Conservation (phyloP, 805 yeast genomes). For the Ogataea pilisensis region DNA sequence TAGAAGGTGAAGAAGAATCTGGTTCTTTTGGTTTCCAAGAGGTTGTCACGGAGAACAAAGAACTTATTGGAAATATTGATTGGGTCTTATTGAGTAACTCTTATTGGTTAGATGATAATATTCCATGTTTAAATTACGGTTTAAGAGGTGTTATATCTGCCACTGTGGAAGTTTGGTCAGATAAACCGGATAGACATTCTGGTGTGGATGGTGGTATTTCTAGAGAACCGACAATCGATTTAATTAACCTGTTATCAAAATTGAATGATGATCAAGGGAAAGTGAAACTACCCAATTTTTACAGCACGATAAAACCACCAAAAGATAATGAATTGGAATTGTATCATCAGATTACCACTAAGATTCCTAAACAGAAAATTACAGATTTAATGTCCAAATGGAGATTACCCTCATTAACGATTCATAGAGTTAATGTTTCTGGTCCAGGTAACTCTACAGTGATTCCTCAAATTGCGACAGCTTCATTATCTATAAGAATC, state of each 20-base stretch:
- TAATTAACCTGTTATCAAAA: conserved; percentile 66
- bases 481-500: conserved; percentile 75
- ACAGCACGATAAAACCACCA: conserved; percentile 59
- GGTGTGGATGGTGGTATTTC: conserved; percentile 95
- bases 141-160: conserved; percentile 87
- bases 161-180: conserved; percentile 64
- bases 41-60: conserved; percentile 49
- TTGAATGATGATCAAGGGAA: conserved; percentile 54
- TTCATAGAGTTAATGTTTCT: conserved; percentile 79
- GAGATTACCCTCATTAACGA: conserved; percentile 85
- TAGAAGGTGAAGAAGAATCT: conserved; percentile 95
- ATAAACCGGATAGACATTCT: conserved; percentile 85
- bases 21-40: conserved; percentile 84
- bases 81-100: conserved; percentile 90
- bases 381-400: conserved; percentile 71
- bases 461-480: conserved; percentile 76
- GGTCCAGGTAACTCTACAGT: conserved; percentile 91
- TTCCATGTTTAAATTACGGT: conserved; percentile 93
- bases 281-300: conserved; percentile 64
- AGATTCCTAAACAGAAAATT: conserved; percentile 29
- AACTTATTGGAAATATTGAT: conserved; percentile 68
- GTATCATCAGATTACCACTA: conserved; percentile 56
- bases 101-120: conserved; percentile 85
- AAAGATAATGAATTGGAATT: conserved; percentile 53
- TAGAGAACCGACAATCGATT: conserved; percentile 84